Evolutionary conservation across 108 stramenopile species (phyloP).

Genomic region (Aurantiochytrium sp.): DNA sequence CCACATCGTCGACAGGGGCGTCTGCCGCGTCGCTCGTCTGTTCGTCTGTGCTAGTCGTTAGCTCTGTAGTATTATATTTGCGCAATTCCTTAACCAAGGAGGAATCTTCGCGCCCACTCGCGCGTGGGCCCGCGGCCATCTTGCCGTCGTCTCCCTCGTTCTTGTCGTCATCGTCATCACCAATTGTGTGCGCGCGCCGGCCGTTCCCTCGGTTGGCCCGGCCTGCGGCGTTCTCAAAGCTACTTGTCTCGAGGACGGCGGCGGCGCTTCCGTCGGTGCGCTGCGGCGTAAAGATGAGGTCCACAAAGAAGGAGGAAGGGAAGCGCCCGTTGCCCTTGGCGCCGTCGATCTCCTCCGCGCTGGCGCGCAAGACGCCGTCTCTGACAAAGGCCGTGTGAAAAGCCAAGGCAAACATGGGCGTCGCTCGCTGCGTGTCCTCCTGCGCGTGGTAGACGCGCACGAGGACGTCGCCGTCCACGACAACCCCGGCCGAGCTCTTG

Average conservation of each 20-base stretch:
- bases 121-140: too few relatives aligned
- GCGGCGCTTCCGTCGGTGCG: too few relatives aligned
- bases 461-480: background rate
- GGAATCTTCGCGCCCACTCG: too few relatives aligned
- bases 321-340: background rate
- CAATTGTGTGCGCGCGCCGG: too few relatives aligned
- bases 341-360: background rate
- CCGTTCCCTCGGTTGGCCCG: too few relatives aligned
- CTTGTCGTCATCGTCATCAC: too few relatives aligned
- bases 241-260: background rate
- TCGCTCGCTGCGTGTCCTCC: background rate
- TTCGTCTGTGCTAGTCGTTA: too few relatives aligned
- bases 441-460: background rate
- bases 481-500: background rate
- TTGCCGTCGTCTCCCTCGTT: too few relatives aligned
- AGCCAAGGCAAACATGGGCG: conserved; percentile 28
- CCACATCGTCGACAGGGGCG: background rate
- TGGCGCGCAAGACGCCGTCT: conserved; percentile 6
- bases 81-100: too few relatives aligned
- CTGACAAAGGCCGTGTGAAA: background rate
- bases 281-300: background rate
- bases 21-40: too few relatives aligned
- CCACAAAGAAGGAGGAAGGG: background rate
- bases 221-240: too few relatives aligned
- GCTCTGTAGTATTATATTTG: too few relatives aligned